Base-by-base conservation (phyloP, 2,329 filamentous ascomycete genomes). In the Verticillium nonalfalfae region DNA sequence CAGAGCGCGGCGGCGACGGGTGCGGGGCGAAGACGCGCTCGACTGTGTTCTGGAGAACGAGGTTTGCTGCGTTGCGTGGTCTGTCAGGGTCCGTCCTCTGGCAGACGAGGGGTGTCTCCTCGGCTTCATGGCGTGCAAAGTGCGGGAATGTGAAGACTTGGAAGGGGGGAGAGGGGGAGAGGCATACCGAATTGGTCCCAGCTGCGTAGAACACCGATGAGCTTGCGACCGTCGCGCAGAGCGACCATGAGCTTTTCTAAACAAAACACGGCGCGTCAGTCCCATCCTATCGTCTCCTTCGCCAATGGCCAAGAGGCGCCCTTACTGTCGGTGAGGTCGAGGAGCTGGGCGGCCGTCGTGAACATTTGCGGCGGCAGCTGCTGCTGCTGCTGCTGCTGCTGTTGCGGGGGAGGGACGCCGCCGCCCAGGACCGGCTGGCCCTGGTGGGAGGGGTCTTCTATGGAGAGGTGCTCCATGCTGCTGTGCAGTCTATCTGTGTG, bases 281-380 rank as follows among this genome's bases (percentile, higher is more conserved):
- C 26, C 26, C 26, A 26, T 26, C 26, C 26, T 26, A 3, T 26
- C 26, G 26, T 26, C n/a, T n/a, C 26, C 4, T 4, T 26, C 26
- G 26, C 26, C 26, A 26, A 26, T 1, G 26, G 3, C 4, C 26
- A 26, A 26, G 35, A 18, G 18, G 21, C 55, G 14, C 26, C 71
- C 90, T 81, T 86, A 98, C 94, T 99, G 79, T 99, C 95, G 69
- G 95, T 98, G 71, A 99, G 83, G 74, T 99, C 95, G 62, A 99
- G 81, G 62, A 99, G 81, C 80, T 98, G 95, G 60, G 95, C 93
- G 36, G 95, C 95, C 36, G 95, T 99, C 18, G 95, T 96, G 79
- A 99, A 99, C 90, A 98, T 97, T 80, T 99, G 94, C 63, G 93
- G 93, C 14, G 91, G 91, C 45, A 94, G n/a, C n/a, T n/a, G n/a